These are phyloP conservation scores for Fistulinella prunicolor DNA, from an alignment of 768 basidiomycete species.

Conservation along the genomic window DNA sequence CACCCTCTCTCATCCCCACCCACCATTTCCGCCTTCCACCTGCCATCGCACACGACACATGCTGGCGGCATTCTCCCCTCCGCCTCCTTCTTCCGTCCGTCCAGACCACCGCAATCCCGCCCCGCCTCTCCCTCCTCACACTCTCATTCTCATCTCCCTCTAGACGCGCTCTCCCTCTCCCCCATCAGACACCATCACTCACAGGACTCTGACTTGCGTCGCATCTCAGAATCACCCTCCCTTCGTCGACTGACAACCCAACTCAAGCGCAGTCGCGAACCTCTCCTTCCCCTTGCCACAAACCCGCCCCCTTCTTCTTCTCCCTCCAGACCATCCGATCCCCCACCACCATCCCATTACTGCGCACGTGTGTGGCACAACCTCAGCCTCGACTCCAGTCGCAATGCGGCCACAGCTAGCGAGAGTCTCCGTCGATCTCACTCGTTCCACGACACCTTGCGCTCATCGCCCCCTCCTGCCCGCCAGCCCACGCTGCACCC, in stretches of 20 bases:
- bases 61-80: slow-evolving; percentile 76
- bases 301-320: background rate
- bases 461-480: slow-evolving; percentile 6
- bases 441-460: slow-evolving; percentile 12
- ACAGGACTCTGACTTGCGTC: slow-evolving; percentile 41
- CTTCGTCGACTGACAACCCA: slow-evolving; percentile 36
- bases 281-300: slow-evolving; percentile 53
- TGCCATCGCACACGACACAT: slow-evolving; percentile 63
- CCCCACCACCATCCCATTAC: background rate
- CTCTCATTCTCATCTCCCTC: slow-evolving; percentile 23
- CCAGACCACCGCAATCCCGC: slow-evolving; percentile 53
- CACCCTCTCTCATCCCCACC: slow-evolving; percentile 28
- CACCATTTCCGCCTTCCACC: slow-evolving; percentile 25
- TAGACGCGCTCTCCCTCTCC: slow-evolving; percentile 40
- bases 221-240: slow-evolving; percentile 22
- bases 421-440: slow-evolving; percentile 4
- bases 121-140: slow-evolving; percentile 35
- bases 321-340: background rate
- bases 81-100: slow-evolving; percentile 74
- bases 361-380: slow-evolving; percentile 54
- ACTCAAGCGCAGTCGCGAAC: slow-evolving; percentile 68
- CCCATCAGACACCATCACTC: slow-evolving; percentile 37
- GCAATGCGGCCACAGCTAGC: slow-evolving; percentile 22
- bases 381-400: slow-evolving; percentile 50
- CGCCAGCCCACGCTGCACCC: slow-evolving; percentile 20